Evolutionary conservation across 345 rosid species (phyloP), one percentile per base, ranked within the genome.

Genomic region (Noccaea caerulescens): DNA sequence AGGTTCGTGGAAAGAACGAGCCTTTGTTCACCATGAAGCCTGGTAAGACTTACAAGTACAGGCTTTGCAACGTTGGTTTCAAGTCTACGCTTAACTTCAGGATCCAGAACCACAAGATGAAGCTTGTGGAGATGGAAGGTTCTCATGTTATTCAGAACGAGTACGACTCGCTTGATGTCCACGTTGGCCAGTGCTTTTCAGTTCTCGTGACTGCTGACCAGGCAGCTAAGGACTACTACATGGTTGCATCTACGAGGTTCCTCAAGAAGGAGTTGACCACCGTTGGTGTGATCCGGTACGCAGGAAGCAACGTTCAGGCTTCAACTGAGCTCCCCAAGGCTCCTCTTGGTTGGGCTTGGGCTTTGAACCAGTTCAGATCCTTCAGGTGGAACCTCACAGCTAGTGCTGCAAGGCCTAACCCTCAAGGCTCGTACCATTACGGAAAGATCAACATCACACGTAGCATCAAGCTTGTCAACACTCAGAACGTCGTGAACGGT

Each of bases 351-450:
- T 85, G 88, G 88, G 85, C 81, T 10, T 88, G 91, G 89, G 86
- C 93, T 12, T 73, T 86, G 58, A 86, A 88, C 47, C 89, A 88
- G 73, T 86, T 81, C 66, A 82, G 93, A 8, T 67, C 90, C 10
- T 82, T 81, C 83, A 77, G 90, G 9, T 88, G 93, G 93, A 88
- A 88, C 78, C 74, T 87, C 9, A 87, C 93, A 0, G 80, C 90
- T 41, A 81, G 81, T 37, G 90, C 91, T 7, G 89, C 91, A 50
- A 83, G 92, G 65, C 92, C 92, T 12, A 87, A 87, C 69, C 92
- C 92, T 0, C 92, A 87, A 12, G 93, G 90, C 1, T 87, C 93
- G 0, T 87, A 82, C 82, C 90, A 84, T 54, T 87, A 87, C 16
- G 93, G 90, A 45, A 72, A 45, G 51, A 84, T 88, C 75, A 79